A percentile compares a stretch with the other conserved stretches of the same genome.
Evolutionary conservation across 2,329 filamentous ascomycete species (phyloP).

Genomic region (Colletotrichum sp.): DNA sequence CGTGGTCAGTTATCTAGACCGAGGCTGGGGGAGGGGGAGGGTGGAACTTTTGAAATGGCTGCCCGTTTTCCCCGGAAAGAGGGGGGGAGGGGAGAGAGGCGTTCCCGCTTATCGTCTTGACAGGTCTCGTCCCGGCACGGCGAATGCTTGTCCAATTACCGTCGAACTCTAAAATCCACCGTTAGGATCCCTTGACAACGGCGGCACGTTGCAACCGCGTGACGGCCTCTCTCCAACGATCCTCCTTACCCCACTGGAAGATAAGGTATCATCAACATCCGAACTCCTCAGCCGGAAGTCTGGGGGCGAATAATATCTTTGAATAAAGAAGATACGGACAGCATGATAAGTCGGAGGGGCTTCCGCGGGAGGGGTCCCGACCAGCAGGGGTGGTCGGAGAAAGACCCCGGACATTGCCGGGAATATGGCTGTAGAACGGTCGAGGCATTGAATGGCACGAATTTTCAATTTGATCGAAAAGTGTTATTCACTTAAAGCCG

Average conservation of each 20-base stretch:
- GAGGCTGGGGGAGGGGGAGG: neutral
- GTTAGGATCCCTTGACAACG: neutral
- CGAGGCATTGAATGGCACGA: neutral
- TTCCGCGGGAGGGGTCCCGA: constrained; percentile 10
- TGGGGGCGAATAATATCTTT: neutral
- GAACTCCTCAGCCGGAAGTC: neutral
- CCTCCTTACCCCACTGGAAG: neutral
- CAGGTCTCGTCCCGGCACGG: constrained; percentile 17
- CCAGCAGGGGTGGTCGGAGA: neutral
- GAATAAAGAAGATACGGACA: neutral
- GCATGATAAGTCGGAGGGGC: constrained; percentile 6
- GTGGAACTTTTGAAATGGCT: neutral
- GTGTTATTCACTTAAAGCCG: too few species aligned
- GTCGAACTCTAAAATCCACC: neutral
- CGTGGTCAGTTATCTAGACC: neutral
- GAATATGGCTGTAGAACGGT: neutral
- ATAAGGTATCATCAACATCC: constrained; percentile 1
- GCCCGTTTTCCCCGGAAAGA: constrained; percentile 5
- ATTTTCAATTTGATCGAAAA: too few species aligned
- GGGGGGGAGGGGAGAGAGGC: neutral
- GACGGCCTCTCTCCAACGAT: neutral
- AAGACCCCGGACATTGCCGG: neutral
- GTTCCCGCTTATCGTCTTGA: constrained; percentile 17
- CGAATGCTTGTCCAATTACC: constrained; percentile 10
- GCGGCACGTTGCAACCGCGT: constrained; percentile 6